Base-by-base conservation (phyloP, 352 stramenopile species). In the Phytopythium vexans region DNA sequence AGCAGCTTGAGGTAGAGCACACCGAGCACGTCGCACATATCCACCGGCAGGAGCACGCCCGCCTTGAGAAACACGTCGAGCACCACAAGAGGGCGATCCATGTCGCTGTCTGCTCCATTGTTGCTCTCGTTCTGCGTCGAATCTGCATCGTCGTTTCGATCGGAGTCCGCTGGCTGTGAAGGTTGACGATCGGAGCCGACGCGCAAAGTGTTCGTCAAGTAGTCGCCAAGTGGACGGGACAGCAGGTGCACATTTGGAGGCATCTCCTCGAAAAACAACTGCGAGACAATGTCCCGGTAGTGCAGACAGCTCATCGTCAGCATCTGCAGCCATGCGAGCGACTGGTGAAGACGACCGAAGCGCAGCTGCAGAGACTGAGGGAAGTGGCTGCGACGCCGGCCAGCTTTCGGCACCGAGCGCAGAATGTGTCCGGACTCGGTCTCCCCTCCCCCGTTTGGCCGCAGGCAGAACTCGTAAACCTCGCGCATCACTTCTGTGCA, bases 1-100 rank as follows among this genome's bases (percentile, higher is more conserved):
- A 94, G 58, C 11, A 94, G 64, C 45, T 92, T 90, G 37, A 94
- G 50, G 54, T 88, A 94, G 39, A 94, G 50, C 12, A 94, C 83
- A 7, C 83, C 81, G n/a, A 94, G 73, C 6, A 77, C 74, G 42
- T 94, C 83, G 38, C 75, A 87, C 38, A 72, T 75, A 42, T 91
- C 80, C 8, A 89, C 59, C 4, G 83, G 83, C 3, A 94, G 56
- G 44, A 94, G 37, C 3, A 94, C 67, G 6, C 83, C 79, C 1
- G 74, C 76, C 33, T 87, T 84, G 9, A 94, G 60, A 41, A 90
- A 89, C 43, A 89, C 70, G 37, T 90, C 83, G 5, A 94, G 52
- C 15, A 78, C 63, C 11, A 84, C 54, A 31, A 86, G 9, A 15
- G 51, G 49, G 32, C 34, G 41, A 21, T 61, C 45, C 35, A 4